These are phyloP conservation scores for Sisymbrium altissimum DNA, from an alignment of 345 rosid species.

Conservation along the genomic window DNA sequence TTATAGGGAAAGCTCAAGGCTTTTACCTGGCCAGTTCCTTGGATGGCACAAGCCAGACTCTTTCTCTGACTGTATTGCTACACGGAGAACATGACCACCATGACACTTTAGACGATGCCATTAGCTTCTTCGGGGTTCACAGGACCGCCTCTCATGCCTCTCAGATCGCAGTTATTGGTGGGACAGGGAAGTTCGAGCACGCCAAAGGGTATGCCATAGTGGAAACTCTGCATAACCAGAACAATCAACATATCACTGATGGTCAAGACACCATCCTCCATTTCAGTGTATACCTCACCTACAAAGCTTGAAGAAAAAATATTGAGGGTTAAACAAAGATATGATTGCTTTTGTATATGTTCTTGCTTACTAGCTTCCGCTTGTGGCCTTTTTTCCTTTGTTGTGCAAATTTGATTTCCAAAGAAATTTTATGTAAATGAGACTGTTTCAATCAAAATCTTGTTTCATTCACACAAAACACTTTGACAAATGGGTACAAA, in stretches of 20 bases:
- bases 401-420: conserved; percentile 1
- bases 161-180: conserved; percentile 71
- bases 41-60: conserved; percentile 87
- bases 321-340: neutral
- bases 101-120: conserved; percentile 46
- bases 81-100: conserved; percentile 46
- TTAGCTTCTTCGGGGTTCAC: conserved; percentile 90
- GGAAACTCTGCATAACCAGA: conserved; percentile 57
- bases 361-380: conserved; percentile 21
- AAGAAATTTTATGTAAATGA: conserved; percentile 11
- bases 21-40: conserved; percentile 85
- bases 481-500: conserved; percentile 25
- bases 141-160: conserved; percentile 64
- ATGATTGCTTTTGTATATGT: conserved; percentile 24
- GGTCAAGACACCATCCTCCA: conserved; percentile 79
- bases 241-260: conserved; percentile 71
- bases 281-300: conserved; percentile 56
- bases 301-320: conserved; percentile 29
- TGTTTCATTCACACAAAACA: conserved; percentile 31
- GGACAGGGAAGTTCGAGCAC: conserved; percentile 75
- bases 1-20: conserved; percentile 79
- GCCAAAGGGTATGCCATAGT: conserved; percentile 72
- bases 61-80: conserved; percentile 59
- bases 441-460: conserved; percentile 34
- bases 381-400: neutral